phyloP scores from a whole-genome alignment of 2,329 filamentous ascomycete genomes.

The Neopestalotiopsis sp. region DNA sequence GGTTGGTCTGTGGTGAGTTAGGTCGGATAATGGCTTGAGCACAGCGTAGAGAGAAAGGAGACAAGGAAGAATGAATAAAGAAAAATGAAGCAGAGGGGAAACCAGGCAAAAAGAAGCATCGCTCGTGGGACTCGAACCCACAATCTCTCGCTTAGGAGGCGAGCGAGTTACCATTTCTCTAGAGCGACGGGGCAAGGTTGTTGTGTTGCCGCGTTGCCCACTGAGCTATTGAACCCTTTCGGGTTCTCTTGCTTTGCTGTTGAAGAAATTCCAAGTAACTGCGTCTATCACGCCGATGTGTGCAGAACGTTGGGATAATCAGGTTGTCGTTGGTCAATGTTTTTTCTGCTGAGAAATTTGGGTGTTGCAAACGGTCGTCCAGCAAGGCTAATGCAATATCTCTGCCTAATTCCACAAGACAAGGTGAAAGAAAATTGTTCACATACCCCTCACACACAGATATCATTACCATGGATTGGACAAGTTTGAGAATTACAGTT shows the following conservation, averaged over 20 bases:
- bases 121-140: constrained; percentile 16
- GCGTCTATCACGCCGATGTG: background rate
- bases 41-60: background rate
- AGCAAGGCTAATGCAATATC: no score
- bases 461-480: no score
- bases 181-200: background rate
- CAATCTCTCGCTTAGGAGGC: constrained; percentile 19
- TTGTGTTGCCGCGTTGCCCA: background rate
- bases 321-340: background rate
- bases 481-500: no score
- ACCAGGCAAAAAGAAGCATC: background rate
- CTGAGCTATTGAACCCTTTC: background rate
- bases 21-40: background rate
- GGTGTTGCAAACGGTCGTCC: no score
- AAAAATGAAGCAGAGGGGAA: background rate
- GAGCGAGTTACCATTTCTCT: constrained; percentile 20
- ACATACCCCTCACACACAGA: no score
- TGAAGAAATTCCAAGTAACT: background rate
- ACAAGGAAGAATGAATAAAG: background rate
- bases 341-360: no score
- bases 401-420: no score
- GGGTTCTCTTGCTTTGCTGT: no score
- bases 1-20: no score
- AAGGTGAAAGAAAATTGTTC: no score
- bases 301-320: background rate